These are phyloP conservation scores for Aspergillus wentii DNA, from an alignment of 495 filamentous ascomycete genomes.

Conservation along the genomic window DNA sequence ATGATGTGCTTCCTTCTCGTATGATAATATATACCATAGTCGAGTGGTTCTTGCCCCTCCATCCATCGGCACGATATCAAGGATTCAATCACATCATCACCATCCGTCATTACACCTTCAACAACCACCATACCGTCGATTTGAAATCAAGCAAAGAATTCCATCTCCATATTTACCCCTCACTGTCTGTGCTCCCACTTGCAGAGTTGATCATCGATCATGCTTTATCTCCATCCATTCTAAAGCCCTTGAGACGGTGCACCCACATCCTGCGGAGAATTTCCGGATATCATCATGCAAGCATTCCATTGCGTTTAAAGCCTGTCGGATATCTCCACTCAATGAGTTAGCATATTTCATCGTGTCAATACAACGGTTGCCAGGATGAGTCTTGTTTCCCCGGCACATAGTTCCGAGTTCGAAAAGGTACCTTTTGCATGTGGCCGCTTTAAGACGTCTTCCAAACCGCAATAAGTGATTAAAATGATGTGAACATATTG, in stretches of 20 bases:
- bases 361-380: no score
- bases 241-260: neutral
- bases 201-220: no score
- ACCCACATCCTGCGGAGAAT: neutral
- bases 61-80: constrained; percentile 21
- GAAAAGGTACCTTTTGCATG: no score
- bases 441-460: no score
- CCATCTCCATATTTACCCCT: constrained; percentile 5
- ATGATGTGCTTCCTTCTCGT: constrained; percentile 14
- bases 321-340: no score
- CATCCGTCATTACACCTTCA: constrained; percentile 16
- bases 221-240: constrained; percentile 14
- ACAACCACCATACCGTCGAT: neutral
- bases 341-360: no score
- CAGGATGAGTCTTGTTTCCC: no score
- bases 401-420: no score
- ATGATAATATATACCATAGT: neutral
- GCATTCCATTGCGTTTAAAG: constrained; percentile 17
- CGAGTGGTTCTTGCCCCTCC: no score
- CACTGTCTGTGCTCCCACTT: neutral
- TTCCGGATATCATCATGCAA: constrained; percentile 14
- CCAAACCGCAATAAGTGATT: no score
- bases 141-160: neutral
- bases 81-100: constrained; percentile 38
- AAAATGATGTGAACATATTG: no score